These are phyloP conservation scores for Mucor sp. DNA, from an alignment of 371 early-diverging fungal genomes.

Conservation along the genomic window DNA sequence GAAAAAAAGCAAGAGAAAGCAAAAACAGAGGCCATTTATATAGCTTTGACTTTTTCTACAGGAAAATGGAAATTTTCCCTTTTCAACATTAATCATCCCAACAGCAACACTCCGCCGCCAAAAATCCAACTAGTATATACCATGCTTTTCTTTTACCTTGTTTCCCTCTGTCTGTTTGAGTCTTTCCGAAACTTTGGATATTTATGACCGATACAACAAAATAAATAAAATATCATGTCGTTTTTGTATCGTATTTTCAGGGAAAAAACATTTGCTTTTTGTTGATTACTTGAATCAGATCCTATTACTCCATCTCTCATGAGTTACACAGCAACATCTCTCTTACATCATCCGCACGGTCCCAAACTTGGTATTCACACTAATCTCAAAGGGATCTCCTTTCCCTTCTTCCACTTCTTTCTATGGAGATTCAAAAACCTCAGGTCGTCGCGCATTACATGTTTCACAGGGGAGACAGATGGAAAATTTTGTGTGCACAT, in stretches of 20 bases:
- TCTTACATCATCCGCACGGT: slow-evolving; percentile 18
- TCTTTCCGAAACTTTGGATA: not conserved
- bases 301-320: not conserved
- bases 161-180: not conserved
- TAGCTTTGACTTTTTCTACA: not conserved
- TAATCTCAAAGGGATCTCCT: not conserved
- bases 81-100: not conserved
- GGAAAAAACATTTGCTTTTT: not conserved
- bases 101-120: not conserved
- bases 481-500: not conserved
- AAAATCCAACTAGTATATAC: not conserved
- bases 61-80: not conserved
- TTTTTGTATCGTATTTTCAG: not conserved
- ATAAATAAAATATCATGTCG: too few species aligned
- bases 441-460: not conserved
- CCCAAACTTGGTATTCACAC: slow-evolving; percentile 1
- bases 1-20: not conserved
- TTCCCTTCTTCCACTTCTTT: not conserved
- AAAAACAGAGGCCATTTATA: slow-evolving; percentile 5
- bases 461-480: not conserved
- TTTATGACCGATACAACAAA: not conserved
- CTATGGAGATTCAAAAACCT: not conserved
- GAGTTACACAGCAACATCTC: slow-evolving; percentile 5
- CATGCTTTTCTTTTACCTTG: not conserved
- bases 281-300: not conserved